These are phyloP conservation scores for Thermochaetoides thermophila DNA, from an alignment of 495 filamentous ascomycete genomes.

Conservation along the genomic window DNA sequence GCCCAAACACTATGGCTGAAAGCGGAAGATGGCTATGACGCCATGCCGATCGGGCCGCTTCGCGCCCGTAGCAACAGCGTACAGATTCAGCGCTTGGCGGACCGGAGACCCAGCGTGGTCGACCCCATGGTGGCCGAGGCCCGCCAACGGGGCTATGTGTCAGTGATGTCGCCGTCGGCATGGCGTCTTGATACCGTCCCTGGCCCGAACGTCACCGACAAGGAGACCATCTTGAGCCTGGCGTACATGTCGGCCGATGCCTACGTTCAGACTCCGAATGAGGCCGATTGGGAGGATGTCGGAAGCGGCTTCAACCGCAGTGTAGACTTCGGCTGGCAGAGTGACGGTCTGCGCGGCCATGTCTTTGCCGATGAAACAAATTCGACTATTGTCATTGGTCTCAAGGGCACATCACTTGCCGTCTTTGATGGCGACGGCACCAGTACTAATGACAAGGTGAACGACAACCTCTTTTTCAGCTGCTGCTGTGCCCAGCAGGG, in stretches of 20 bases:
- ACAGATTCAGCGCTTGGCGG: constrained; percentile 63
- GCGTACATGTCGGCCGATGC: constrained; percentile 80
- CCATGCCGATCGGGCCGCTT: constrained; percentile 32
- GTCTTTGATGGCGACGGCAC: constrained; percentile 92
- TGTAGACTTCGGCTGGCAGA: constrained; percentile 74
- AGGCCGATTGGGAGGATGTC: constrained; percentile 73
- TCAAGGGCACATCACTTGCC: constrained; percentile 83
- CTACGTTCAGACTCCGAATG: constrained; percentile 57
- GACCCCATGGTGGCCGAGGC: constrained; percentile 60
- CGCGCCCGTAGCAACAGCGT: constrained; percentile 42
- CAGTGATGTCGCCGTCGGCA: constrained; percentile 46
- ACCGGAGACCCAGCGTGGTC: constrained; percentile 59
- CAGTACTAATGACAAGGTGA: constrained; percentile 91
- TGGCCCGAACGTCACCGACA: constrained; percentile 75
- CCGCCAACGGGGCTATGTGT: constrained; percentile 43
- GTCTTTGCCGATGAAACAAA: constrained; percentile 80
- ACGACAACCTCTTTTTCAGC: constrained; percentile 95
- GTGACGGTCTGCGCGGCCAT: constrained; percentile 80
- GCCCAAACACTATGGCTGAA: constrained; percentile 48
- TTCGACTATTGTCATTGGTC: constrained; percentile 71
- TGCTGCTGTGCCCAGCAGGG: constrained; percentile 94
- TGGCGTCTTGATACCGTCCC: constrained; percentile 73
- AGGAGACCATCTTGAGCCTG: constrained; percentile 66
- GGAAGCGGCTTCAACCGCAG: constrained; percentile 69
- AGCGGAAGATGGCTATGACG: constrained; percentile 45